Conservation (phyloP, 192 early-diverging fungal genomes). For the Coemansia umbellata region DNA sequence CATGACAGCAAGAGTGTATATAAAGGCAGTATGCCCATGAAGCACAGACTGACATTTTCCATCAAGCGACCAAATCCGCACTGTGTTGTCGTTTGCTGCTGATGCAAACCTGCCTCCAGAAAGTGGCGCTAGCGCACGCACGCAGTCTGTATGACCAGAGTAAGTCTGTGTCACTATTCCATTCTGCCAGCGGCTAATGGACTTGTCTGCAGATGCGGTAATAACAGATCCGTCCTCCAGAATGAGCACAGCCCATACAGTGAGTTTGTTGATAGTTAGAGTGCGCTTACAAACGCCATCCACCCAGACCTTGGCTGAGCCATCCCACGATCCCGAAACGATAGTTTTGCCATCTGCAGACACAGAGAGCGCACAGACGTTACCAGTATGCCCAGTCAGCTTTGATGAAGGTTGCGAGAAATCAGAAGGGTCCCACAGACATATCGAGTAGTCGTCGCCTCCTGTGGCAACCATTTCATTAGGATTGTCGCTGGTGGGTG, state of each 20-base stretch:
- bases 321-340: slow-evolving; percentile 98
- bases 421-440: slow-evolving; percentile 69
- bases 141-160: slow-evolving; percentile 85
- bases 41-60: slow-evolving; percentile 70
- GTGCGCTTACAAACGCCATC: slow-evolving; percentile 67
- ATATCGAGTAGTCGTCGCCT: slow-evolving; percentile 77
- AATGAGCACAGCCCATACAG: slow-evolving; percentile 91
- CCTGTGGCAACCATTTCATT: slow-evolving; percentile 82
- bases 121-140: slow-evolving; percentile 69
- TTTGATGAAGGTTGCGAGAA: slow-evolving; percentile 58
- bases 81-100: slow-evolving; percentile 84
- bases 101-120: slow-evolving; percentile 73
- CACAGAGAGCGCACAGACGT: slow-evolving; percentile 75
- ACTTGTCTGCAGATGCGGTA: slow-evolving; percentile 90
- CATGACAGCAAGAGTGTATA: slow-evolving; percentile 77
- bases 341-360: slow-evolving; percentile 60
- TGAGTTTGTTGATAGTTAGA: slow-evolving; percentile 71
- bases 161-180: slow-evolving; percentile 62
- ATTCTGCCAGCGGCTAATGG: slow-evolving; percentile 81
- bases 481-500: slow-evolving; percentile 55
- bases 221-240: slow-evolving; percentile 65
- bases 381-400: slow-evolving; percentile 81
- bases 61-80: slow-evolving; percentile 76
- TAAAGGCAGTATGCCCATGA: slow-evolving; percentile 86
- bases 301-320: slow-evolving; percentile 86